A percentile compares a stretch with the other conserved stretches of the same genome.
These are phyloP conservation scores for Teratosphaeria epicoccoides DNA, from an alignment of 2,329 filamentous ascomycete species.

Conservation along the genomic window DNA sequence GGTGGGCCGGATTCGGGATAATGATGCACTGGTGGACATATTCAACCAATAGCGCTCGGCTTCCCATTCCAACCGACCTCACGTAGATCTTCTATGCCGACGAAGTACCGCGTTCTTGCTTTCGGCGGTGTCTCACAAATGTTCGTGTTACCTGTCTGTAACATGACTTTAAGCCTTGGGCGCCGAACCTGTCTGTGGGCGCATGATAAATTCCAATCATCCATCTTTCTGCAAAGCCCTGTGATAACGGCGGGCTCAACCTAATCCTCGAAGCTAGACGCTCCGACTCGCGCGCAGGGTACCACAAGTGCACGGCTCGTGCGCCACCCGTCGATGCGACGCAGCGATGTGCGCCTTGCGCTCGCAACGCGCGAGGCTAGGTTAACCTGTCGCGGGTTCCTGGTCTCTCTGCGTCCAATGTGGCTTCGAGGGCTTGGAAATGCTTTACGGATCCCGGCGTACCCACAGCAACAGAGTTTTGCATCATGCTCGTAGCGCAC, in stretches of 20 bases:
- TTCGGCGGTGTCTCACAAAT: background rate
- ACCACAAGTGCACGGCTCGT: background rate
- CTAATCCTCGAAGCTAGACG: background rate
- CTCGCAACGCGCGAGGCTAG: background rate
- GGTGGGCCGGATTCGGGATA: background rate
- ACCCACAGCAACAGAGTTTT: conserved; percentile 3
- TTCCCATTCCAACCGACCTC: background rate
- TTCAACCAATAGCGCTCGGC: background rate
- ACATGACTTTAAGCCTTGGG: background rate
- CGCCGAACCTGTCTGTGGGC: background rate
- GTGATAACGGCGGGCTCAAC: background rate
- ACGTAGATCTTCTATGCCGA: background rate
- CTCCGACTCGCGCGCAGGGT: background rate
- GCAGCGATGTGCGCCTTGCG: background rate
- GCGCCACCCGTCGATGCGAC: background rate
- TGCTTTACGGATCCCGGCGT: background rate
- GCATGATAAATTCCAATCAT: background rate
- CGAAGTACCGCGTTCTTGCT: background rate
- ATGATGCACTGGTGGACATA: background rate
- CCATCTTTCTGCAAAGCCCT: background rate
- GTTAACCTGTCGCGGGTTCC: background rate
- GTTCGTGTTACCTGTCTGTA: background rate
- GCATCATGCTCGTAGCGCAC: conserved; percentile 1
- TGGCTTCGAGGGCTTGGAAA: background rate
- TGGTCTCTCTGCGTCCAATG: background rate